Conservation (phyloP, 805 yeast species). For the Saccharomycopsis sp. region DNA sequence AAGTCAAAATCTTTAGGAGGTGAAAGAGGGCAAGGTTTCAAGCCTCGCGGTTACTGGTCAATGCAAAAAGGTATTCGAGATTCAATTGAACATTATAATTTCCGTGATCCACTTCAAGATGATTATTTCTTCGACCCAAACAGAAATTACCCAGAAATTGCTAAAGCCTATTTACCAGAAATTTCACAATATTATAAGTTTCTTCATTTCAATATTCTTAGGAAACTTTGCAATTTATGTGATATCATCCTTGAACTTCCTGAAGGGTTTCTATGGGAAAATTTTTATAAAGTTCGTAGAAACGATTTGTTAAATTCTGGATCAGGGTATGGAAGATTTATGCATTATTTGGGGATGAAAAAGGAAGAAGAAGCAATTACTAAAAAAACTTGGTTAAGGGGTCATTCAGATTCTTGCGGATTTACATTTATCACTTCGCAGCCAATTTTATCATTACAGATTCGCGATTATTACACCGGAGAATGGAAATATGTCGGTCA, state of each 20-base stretch:
- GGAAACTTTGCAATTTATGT: constrained; percentile 33
- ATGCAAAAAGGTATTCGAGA: constrained; percentile 34
- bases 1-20: constrained; percentile 29
- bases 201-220: constrained; percentile 33
- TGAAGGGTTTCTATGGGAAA: constrained; percentile 37
- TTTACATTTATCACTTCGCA: constrained; percentile 35
- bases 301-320: constrained; percentile 34
- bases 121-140: constrained; percentile 17
- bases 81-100: constrained; percentile 33
- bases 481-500: constrained; percentile 34
- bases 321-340: constrained; percentile 33
- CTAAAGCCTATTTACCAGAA: constrained; percentile 32
- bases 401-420: constrained; percentile 34
- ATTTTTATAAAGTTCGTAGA: constrained; percentile 30
- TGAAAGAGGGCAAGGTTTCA: constrained; percentile 36
- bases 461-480: constrained; percentile 31
- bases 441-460: constrained; percentile 34
- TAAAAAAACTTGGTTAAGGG: constrained; percentile 37
- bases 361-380: constrained; percentile 30
- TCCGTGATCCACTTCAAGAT: constrained; percentile 27
- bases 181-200: constrained; percentile 34
- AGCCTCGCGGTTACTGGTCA: constrained; percentile 38
- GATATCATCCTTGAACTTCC: constrained; percentile 39
- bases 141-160: constrained; percentile 36
- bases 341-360: constrained; percentile 32